These are phyloP conservation scores for Backusella luteola DNA, from an alignment of 192 early-diverging fungal species.

Conservation along the genomic window DNA sequence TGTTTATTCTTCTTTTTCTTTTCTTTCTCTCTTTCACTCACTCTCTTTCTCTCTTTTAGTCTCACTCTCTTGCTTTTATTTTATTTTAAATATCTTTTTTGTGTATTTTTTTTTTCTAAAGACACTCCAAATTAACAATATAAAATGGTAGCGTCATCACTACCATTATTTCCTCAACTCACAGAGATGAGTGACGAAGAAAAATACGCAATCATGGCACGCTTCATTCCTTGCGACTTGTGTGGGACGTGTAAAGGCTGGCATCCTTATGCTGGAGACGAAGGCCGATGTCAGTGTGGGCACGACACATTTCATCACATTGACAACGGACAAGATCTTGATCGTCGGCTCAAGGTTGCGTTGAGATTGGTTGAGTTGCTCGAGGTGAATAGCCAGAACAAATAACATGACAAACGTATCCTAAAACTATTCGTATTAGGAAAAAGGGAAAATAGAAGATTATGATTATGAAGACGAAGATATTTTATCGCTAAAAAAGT, in stretches of 20 bases:
- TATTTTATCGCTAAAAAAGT: conserved; percentile 45
- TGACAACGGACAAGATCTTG: conserved; percentile 43
- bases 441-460: conserved; percentile 52
- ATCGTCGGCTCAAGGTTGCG: conserved; percentile 45
- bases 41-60: too few species aligned
- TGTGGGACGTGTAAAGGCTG: conserved; percentile 48
- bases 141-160: conserved; percentile 9
- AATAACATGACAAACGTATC: too few species aligned
- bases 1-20: too few species aligned
- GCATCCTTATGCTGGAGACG: conserved; percentile 32
- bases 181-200: conserved; percentile 21
- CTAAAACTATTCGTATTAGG: conserved; percentile 22
- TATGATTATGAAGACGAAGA: conserved; percentile 52
- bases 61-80: too few species aligned
- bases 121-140: background rate
- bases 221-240: conserved; percentile 44
- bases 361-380: conserved; percentile 43
- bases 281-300: conserved; percentile 45
- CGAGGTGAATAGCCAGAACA: conserved; percentile 25
- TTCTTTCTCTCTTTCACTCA: too few species aligned
- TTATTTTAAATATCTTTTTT: too few species aligned
- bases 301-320: conserved; percentile 47
- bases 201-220: conserved; percentile 47
- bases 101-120: too few species aligned
- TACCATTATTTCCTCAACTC: conserved; percentile 16